Evolutionary conservation across 1,284 basidiomycete genomes (phyloP).

Genomic region (Cryptococcus hybrid): DNA sequence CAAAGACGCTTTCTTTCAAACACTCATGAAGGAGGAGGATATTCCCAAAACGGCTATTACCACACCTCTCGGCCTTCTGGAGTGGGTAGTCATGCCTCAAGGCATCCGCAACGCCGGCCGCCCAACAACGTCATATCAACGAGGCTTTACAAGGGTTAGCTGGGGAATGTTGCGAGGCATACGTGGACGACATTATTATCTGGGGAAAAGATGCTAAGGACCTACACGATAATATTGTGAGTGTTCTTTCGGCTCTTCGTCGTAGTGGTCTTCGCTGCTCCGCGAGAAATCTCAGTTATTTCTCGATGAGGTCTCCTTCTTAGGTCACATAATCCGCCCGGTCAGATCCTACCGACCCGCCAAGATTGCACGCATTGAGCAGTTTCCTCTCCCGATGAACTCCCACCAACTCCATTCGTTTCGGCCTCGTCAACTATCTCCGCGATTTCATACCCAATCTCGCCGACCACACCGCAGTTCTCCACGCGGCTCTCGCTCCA

Average conservation of each 20-base stretch:
- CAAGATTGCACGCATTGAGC: no score
- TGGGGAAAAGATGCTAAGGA: background rate
- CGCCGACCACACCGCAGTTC: no score
- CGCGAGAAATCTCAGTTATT: background rate
- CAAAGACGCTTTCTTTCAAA: background rate
- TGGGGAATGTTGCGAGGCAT: background rate
- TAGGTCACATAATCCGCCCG: no score
- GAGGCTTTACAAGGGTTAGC: background rate
- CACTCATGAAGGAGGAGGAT: background rate
- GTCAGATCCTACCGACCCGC: no score
- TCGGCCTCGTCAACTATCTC: no score
- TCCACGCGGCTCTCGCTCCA: no score
- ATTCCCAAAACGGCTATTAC: background rate
- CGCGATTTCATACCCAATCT: no score
- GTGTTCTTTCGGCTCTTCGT: background rate
- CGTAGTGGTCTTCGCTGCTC: background rate
- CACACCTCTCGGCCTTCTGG: background rate
- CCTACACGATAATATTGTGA: background rate
- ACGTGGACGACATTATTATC: constrained; percentile 1
- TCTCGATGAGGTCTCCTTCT: no score
- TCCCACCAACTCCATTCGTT: no score
- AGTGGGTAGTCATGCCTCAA: constrained; percentile 2
- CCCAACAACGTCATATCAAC: background rate
- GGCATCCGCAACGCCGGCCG: background rate
- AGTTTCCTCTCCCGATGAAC: no score